Percentiles rank a stretch among this genome's conserved stretches.
Evolutionary conservation across 2,329 filamentous ascomycete genomes (phyloP).

Genomic region (Clonostachys rhizophaga): DNA sequence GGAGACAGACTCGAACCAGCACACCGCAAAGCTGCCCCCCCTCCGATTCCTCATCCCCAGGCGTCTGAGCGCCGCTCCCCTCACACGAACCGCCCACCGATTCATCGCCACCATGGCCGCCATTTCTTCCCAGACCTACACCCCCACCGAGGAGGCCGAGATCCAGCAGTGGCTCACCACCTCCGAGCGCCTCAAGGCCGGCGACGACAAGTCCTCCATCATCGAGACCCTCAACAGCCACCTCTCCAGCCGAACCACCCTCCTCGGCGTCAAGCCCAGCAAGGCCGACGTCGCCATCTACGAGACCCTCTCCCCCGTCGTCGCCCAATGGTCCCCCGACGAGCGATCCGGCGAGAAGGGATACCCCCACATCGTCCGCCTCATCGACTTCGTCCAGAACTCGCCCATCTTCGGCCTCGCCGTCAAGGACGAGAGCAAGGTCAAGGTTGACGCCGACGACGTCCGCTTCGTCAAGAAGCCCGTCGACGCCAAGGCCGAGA

Average conservation of each 20-base stretch:
- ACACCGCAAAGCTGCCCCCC: conserved; percentile 30
- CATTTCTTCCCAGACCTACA: conserved; percentile 67
- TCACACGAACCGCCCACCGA: not conserved
- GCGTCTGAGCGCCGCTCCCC: conserved; percentile 19
- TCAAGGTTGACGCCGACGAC: conserved; percentile 73
- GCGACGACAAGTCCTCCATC: conserved; percentile 62
- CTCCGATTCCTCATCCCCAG: conserved; percentile 28
- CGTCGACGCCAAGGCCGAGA: conserved; percentile 88
- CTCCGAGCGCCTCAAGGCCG: conserved; percentile 58
- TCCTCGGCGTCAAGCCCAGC: conserved; percentile 86
- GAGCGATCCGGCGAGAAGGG: conserved; percentile 87
- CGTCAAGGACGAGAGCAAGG: conserved; percentile 68
- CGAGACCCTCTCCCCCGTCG: conserved; percentile 68
- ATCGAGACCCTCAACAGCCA: conserved; percentile 80
- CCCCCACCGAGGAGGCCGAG: conserved; percentile 75
- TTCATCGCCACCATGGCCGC: conserved; percentile 53
- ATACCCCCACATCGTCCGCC: conserved; percentile 85
- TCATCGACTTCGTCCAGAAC: conserved; percentile 94
- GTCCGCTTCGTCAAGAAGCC: conserved; percentile 85
- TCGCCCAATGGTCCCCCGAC: conserved; percentile 77
- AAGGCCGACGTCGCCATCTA: conserved; percentile 83
- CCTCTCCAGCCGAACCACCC: conserved; percentile 81
- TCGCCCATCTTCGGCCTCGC: conserved; percentile 68
- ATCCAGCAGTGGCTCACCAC: conserved; percentile 86
- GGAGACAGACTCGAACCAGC: too few relatives aligned